A percentile compares a stretch with the other conserved stretches of the same genome.
phyloP scores from a whole-genome alignment of 1,139 yeast species.

The Hyphopichia buzzinii region DNA sequence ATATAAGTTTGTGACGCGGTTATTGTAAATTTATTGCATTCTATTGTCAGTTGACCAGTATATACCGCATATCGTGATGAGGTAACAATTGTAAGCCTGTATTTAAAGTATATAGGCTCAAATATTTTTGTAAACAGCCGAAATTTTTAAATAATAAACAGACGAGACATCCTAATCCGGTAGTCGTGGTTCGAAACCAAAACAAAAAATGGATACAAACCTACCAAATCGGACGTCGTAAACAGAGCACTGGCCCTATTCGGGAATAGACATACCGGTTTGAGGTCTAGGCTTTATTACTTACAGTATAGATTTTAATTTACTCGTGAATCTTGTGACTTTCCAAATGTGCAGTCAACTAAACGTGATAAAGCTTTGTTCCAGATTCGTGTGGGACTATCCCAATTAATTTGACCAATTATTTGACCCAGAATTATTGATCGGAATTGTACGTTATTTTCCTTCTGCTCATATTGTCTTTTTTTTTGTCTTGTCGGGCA shows the following conservation, averaged over 20 bases:
- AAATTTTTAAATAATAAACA: not conserved
- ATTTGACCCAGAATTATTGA: too few species aligned
- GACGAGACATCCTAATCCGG: not conserved
- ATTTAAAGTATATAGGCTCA: not conserved
- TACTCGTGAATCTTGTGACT: too few species aligned
- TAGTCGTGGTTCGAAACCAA: not conserved
- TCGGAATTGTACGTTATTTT: too few species aligned
- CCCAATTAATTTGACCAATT: too few species aligned
- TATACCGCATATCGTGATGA: not conserved
- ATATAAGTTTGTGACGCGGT: not conserved
- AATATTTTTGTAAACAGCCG: not conserved
- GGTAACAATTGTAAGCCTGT: not conserved
- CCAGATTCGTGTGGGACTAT: too few species aligned
- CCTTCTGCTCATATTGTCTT: too few species aligned
- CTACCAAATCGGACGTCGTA: not conserved
- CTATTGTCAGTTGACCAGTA: not conserved
- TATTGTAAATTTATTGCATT: not conserved
- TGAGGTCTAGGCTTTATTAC: not conserved
- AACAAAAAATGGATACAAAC: not conserved
- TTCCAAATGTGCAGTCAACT: too few species aligned
- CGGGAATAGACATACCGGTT: not conserved
- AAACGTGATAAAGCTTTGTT: too few species aligned
- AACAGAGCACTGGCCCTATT: not conserved
- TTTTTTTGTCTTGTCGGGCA: too few species aligned
- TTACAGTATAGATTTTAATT: too few species aligned